Base-by-base conservation (phyloP, 2,329 filamentous ascomycete genomes). In the Westerdykella aurantiaca region DNA sequence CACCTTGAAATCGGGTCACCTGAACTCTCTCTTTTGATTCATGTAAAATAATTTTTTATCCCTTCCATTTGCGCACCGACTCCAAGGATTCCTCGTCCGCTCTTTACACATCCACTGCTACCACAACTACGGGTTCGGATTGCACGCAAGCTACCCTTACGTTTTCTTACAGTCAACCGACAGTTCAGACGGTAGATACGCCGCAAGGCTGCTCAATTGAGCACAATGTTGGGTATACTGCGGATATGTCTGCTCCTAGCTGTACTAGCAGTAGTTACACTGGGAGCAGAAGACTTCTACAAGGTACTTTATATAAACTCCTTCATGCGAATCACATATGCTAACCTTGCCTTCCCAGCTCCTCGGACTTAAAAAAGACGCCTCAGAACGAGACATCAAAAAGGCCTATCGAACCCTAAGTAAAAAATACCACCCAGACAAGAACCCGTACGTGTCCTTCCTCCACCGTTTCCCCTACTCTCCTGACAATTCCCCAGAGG, bases 401-500 rank as follows among this genome's bases (percentile, higher is more conserved):
- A 86, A 86, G 37, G 90, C 93, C 17, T 98, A 98, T 70, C 82
- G 90, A 47, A 83, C 82, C 47, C 76, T 98, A 10, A 94, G 87
- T 73, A 97, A 97, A 70, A 95, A 94, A 67, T 96, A 80, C 68
- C 93, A 98, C 64, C 93, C 93, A 3, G 93, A 98, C 70, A 98
- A 98, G 79, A 97, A 97, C 60, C 89, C 91, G 85, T 93, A 79
- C 59, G 85, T 75, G 14, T 43, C 37, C 72, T n/a, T 18, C 17
- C 25, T 39, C 14, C 41, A 11, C 11, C 18, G 4, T 11, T 12
- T 23, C n/a, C 38, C 18, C 34, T 37, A 34, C 16, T 31, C 6
- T 37, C 18, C 34, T 14, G 13, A 12, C 25, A 29, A 29, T 12
- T 2, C 3, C 21, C 34, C 55, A 93, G 88, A 44, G 84, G 83